Base-by-base conservation (phyloP, 208 protist genomes). In the Leishmania braziliensis region DNA sequence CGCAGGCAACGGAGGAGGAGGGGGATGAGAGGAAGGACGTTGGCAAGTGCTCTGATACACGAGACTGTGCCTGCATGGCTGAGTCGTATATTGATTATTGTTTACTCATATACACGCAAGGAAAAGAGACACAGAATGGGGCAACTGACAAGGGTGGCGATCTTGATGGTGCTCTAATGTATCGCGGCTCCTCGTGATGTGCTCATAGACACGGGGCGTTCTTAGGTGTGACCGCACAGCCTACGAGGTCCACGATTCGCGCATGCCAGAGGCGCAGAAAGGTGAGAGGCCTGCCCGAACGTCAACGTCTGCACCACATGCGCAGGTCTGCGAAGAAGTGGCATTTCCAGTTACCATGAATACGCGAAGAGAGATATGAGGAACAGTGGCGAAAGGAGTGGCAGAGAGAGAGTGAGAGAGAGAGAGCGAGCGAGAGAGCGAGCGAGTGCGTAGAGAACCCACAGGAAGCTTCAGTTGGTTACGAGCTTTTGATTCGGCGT, bases 101-200 rank as follows among this genome's bases (percentile, higher is more conserved):
- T 46, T 16, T n/a, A 73, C 39, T 46, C 20, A 36, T 12, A 51
- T 54, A 10, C 69, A 36, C 39, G 20, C 46, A 53, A 51, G 33
- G 46, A 54, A 51, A 73, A 73, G 79, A 60, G 68, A 79, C 16
- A 48, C 75, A 50, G 65, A 14, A 53, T 53, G 46, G 54, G 0
- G 39, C 8, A 4, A 51, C 26, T 5, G 12, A 36, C 69, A 54
- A 51, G 18, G 5, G 6, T 54, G 23, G 16, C 39, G 23, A 53
- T 43, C 10, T 51, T 26, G 68, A 73, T 73, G 66, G 43, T 51
- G 23, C 20, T 73, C 16, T 36, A 73, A 26, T 73, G 8, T 9
- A 14, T 29, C 5, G 26, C 69, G 3, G 43, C 29, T 51, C 46
- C 48, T 73, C 39, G 69, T 73, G 20, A 73, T 73, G n/a, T 20